Evolutionary conservation across 2,329 filamentous ascomycete species (phyloP).

Genomic region (Pseudocercospora eumusae): DNA sequence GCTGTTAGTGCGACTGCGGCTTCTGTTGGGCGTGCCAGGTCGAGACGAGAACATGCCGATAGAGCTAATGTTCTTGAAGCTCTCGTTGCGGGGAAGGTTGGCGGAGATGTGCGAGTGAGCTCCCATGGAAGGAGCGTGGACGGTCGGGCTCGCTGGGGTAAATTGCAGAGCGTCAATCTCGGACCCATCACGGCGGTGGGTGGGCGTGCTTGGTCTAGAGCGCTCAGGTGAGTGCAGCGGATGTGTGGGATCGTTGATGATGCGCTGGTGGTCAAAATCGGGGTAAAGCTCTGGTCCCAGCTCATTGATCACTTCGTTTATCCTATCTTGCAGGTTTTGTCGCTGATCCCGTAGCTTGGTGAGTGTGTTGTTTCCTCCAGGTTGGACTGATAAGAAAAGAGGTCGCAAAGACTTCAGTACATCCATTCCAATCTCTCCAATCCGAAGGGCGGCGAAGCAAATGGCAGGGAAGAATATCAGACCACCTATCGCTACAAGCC

Average conservation of each 20-base stretch:
- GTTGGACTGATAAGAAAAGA: conserved; percentile 79
- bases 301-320: conserved; percentile 91
- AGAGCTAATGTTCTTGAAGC: conserved; percentile 83
- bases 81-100: conserved; percentile 81
- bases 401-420: conserved; percentile 93
- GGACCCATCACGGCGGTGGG: conserved; percentile 28
- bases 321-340: conserved; percentile 72
- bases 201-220: conserved; percentile 34
- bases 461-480: conserved; percentile 81
- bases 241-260: conserved; percentile 59
- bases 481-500: conserved; percentile 71
- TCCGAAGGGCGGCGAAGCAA: conserved; percentile 89
- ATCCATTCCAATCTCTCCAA: conserved; percentile 98
- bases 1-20: conserved; percentile 64
- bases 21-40: conserved; percentile 76
- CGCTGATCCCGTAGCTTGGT: conserved; percentile 73
- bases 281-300: conserved; percentile 94
- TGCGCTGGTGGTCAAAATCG: conserved; percentile 81
- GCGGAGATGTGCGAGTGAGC: conserved; percentile 40
- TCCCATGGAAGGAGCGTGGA: conserved; percentile 15
- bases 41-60: conserved; percentile 89
- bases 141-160: conserved; percentile 31
- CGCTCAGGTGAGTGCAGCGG: conserved; percentile 33
- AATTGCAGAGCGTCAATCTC: conserved; percentile 34
- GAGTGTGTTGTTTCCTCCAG: conserved; percentile 80